These are phyloP conservation scores for Trichoderma erinaceum DNA, from an alignment of 495 filamentous ascomycete genomes.

Conservation along the genomic window DNA sequence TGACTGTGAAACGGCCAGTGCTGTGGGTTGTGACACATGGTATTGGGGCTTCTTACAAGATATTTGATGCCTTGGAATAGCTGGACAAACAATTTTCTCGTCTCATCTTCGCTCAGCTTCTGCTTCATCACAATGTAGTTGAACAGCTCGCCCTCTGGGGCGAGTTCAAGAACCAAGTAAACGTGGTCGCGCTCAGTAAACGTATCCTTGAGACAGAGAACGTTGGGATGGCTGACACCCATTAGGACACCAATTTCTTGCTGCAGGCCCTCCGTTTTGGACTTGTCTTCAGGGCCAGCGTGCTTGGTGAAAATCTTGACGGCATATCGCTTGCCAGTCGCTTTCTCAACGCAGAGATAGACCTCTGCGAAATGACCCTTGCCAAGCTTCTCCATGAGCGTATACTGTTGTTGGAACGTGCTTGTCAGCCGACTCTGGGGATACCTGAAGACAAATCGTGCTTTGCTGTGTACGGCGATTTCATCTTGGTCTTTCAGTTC, in stretches of 20 bases:
- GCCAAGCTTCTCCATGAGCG: conserved; percentile 76
- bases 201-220: conserved; percentile 90
- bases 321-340: conserved; percentile 75
- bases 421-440: conserved; percentile 68
- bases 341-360: conserved; percentile 81
- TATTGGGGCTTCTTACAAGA: conserved; percentile 54
- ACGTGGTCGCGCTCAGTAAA: conserved; percentile 89
- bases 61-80: conserved; percentile 93
- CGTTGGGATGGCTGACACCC: conserved; percentile 92
- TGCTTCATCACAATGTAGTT: conserved; percentile 84
- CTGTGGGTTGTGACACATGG: neutral
- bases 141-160: conserved; percentile 89
- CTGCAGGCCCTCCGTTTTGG: conserved; percentile 77
- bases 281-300: conserved; percentile 67
- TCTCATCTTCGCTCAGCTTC: conserved; percentile 78
- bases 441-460: conserved; percentile 85
- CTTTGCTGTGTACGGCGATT: conserved; percentile 74
- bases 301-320: conserved; percentile 92
- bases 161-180: conserved; percentile 88
- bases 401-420: conserved; percentile 81
- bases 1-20: neutral
- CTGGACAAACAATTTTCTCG: conserved; percentile 82
- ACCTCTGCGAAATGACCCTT: conserved; percentile 97
- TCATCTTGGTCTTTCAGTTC: conserved; percentile 86
- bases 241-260: conserved; percentile 95